phyloP scores from a whole-genome alignment of 1,284 basidiomycete genomes.

The Thecaphora frezii region DNA sequence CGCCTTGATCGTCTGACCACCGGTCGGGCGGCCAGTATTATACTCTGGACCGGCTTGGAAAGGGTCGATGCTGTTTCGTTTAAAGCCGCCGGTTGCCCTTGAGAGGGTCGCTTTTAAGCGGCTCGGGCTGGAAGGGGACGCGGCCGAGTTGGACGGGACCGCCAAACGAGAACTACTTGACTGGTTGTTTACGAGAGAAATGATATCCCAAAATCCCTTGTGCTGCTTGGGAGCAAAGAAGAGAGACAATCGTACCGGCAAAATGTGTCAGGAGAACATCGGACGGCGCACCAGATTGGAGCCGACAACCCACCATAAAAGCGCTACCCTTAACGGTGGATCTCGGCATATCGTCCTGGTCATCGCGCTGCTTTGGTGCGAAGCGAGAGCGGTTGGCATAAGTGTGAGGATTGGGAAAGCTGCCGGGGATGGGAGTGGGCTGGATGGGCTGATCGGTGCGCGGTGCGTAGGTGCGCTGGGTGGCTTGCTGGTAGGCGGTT shows the following conservation, averaged over 20 bases:
- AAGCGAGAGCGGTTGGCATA: constrained; percentile 35
- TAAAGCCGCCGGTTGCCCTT: constrained; percentile 39
- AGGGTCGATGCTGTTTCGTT: constrained; percentile 19
- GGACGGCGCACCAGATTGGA: too few relatives aligned
- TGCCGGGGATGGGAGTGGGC: constrained; percentile 25
- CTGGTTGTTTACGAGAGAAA: constrained; percentile 49
- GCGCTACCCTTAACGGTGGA: constrained; percentile 40
- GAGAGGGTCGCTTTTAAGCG: constrained; percentile 35
- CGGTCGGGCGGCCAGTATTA: too few relatives aligned
- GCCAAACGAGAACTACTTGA: neutral
- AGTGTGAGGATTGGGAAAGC: constrained; percentile 28
- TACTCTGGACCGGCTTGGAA: constrained; percentile 39
- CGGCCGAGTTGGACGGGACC: constrained; percentile 10
- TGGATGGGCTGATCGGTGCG: constrained; percentile 1
- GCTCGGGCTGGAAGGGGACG: constrained; percentile 14
- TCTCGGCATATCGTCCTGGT: constrained; percentile 20
- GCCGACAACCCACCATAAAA: constrained; percentile 34
- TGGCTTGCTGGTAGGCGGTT: neutral
- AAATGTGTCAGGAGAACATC: neutral
- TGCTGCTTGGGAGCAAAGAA: constrained; percentile 11
- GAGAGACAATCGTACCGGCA: neutral
- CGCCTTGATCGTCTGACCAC: neutral
- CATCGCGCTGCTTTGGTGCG: constrained; percentile 7
- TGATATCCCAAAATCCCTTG: constrained; percentile 54
- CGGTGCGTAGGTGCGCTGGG: constrained; percentile 3